These are phyloP conservation scores for Lodderomyces beijingensis DNA, from an alignment of 1,139 yeast species.

Conservation along the genomic window DNA sequence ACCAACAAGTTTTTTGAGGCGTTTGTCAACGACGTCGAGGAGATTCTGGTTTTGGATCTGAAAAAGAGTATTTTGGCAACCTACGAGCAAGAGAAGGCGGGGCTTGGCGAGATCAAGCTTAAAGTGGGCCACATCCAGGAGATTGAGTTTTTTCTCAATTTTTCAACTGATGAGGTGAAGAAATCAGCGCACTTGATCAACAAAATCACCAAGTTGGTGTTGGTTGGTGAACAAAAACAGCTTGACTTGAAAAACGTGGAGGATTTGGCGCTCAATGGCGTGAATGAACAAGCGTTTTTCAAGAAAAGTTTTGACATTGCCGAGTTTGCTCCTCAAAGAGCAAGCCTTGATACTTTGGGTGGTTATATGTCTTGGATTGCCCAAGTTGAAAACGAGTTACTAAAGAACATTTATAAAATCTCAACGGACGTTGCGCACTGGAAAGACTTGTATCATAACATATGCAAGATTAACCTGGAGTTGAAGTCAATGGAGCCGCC, in stretches of 20 bases:
- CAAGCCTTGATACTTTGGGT: slow-evolving; percentile 18
- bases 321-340: slow-evolving; percentile 7
- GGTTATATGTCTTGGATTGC: slow-evolving; percentile 29
- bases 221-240: slow-evolving; percentile 41
- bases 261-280: slow-evolving; percentile 18
- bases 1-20: slow-evolving; percentile 12
- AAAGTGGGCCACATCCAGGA: slow-evolving; percentile 35
- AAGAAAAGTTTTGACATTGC: slow-evolving; percentile 5
- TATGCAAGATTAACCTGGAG: slow-evolving; percentile 28
- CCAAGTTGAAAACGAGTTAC: slow-evolving; percentile 26
- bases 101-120: slow-evolving; percentile 23
- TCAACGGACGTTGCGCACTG: slow-evolving; percentile 42
- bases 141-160: slow-evolving; percentile 53
- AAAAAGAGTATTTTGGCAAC: slow-evolving; percentile 22
- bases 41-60: slow-evolving; percentile 32
- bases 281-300: slow-evolving; percentile 10
- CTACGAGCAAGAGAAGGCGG: slow-evolving; percentile 16
- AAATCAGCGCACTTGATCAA: slow-evolving; percentile 27
- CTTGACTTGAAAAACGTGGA: slow-evolving; percentile 33
- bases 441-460: slow-evolving; percentile 41
- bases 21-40: slow-evolving; percentile 7
- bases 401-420: slow-evolving; percentile 34
- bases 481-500: slow-evolving; percentile 16
- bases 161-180: slow-evolving; percentile 46
- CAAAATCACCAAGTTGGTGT: slow-evolving; percentile 39